Percentiles rank a stretch among this genome's conserved stretches.
Evolutionary conservation across 164 flowering plant species (phyloP).

Genomic region (Magnolia kwangsiensis): DNA sequence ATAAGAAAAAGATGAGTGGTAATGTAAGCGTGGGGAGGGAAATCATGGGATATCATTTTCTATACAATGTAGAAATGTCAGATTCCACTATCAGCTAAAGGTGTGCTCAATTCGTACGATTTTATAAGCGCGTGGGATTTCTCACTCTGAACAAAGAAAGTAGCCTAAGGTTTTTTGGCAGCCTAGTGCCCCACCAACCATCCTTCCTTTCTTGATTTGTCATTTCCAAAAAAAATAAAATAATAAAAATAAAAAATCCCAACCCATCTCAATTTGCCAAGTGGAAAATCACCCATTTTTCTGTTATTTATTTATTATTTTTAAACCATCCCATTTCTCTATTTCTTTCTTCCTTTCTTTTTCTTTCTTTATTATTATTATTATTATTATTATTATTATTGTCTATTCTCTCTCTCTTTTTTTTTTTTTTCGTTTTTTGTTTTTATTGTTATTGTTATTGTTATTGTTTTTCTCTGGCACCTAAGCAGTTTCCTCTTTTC

Average conservation of each 20-base stretch:
- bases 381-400: too few species aligned
- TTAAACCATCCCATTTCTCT: background rate
- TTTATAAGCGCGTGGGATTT: background rate
- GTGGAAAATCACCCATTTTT: background rate
- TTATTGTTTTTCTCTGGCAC: too few species aligned
- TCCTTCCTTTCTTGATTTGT: background rate
- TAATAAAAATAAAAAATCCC: background rate
- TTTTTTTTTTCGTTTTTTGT: too few species aligned
- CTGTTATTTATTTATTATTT: background rate
- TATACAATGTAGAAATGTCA: background rate
- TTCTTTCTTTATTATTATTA: too few species aligned
- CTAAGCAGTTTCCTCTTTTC: too few species aligned
- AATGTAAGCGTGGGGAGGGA: background rate
- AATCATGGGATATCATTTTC: background rate
- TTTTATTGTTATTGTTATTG: too few species aligned
- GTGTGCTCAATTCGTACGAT: background rate
- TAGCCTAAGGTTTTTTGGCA: background rate
- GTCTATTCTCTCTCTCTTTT: too few species aligned
- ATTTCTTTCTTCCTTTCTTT: too few species aligned
- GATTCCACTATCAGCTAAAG: background rate
- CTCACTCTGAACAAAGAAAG: background rate
- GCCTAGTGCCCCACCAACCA: background rate
- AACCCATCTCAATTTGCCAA: background rate
- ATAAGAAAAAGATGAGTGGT: background rate
- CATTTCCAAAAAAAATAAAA: background rate